Evolutionary conservation across 192 early-diverging fungal species (phyloP), one percentile per base, ranked within the genome.

Genomic region (Funneliformis mosseae): DNA sequence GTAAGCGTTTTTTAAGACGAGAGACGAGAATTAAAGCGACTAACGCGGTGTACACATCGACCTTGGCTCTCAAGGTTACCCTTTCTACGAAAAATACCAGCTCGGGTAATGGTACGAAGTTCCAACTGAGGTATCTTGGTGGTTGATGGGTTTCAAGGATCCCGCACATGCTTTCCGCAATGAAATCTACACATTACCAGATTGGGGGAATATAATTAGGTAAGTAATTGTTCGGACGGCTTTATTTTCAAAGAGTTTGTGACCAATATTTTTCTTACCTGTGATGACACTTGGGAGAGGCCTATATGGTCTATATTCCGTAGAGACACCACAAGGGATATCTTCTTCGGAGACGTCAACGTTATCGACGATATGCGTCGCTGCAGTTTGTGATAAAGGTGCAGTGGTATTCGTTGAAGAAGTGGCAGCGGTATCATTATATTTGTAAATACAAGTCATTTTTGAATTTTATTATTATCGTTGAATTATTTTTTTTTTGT

Each of bases 71-170:
- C 10, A 41, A 67, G 5, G 83, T 82, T 12, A 85, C 61, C 69
- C 80, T 85, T 42, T 83, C 67, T 5, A 85, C 63, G 63, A 85
- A 85, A 74, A 79, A 83, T 8, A 85, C 81, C 6, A 85, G 66
- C 70, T 85, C 84, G 14, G 84, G 84, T 69, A 85, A 80, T 23
- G 84, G 78, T 25, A 59, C 50, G 6, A 62, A 72, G 11, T 72
- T 23, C 43, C 43, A 43, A 50, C 25, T 46, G 2, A 23, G 5
- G 8, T 4, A 25, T 73, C 25, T 45, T 8, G 71, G 71, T 25
- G 41, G 23, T 46, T 43, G 41, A 25, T n/a, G 43, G 4, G 23
- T 23, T 10, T 27, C 23, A 46, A 73, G 38, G 21, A 73, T 73
- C 3, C 71, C 71, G 21, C 43, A 73, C 43, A 73, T 46, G 27